These are phyloP conservation scores for Balakata baccata DNA, from an alignment of 345 rosid genomes.

Conservation along the genomic window DNA sequence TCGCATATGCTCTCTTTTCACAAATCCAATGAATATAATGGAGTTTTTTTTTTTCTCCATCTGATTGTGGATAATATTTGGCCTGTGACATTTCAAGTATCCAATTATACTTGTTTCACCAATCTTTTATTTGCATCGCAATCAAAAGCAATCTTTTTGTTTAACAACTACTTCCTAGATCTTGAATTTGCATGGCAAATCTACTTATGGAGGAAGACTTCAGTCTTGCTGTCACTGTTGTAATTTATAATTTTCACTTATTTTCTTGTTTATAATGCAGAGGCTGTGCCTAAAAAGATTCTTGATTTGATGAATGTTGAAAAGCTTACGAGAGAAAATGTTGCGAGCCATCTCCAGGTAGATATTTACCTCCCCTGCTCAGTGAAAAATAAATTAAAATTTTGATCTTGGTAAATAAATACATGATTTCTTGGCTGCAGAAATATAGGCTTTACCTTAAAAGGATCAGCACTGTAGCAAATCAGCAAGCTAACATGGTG, in stretches of 20 bases:
- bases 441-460: slow-evolving; percentile 74
- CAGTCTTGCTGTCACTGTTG: neutral
- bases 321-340: slow-evolving; percentile 36
- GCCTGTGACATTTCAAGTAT: neutral
- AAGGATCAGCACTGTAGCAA: slow-evolving; percentile 58
- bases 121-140: neutral
- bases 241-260: neutral
- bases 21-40: neutral
- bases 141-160: neutral
- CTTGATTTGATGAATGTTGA: slow-evolving; percentile 37
- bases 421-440: slow-evolving; percentile 39
- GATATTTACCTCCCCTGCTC: neutral
- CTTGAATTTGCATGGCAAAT: neutral
- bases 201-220: neutral
- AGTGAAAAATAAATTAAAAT: neutral
- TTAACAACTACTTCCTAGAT: slow-evolving; percentile 1
- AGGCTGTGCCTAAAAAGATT: slow-evolving; percentile 39
- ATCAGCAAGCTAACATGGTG: slow-evolving; percentile 64
- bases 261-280: slow-evolving; percentile 18
- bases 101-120: neutral
- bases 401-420: slow-evolving; percentile 23
- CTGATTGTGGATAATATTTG: no score
- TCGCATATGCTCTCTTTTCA: neutral
- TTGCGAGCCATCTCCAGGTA: slow-evolving; percentile 40
- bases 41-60: no score